Conservation (phyloP, 2,329 filamentous ascomycete species). For the Myriosclerotinia curreyana region DNA sequence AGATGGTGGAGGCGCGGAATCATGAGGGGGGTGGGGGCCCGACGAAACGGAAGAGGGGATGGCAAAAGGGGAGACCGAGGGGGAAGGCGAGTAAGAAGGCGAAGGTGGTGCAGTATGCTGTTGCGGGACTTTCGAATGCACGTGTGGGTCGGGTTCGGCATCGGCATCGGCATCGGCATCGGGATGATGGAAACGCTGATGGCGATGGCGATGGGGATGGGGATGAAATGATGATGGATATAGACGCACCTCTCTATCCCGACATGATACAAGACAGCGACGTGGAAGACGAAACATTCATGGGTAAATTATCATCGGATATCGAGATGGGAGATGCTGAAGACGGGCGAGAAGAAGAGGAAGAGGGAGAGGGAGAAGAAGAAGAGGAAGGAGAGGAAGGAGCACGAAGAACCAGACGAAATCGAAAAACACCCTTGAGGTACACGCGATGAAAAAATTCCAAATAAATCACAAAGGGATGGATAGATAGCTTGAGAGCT, state of each 20-base stretch:
- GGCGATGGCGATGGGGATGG: not conserved
- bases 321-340: slow-evolving; percentile 7
- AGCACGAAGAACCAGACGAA: slow-evolving; percentile 1
- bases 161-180: not conserved
- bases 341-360: not conserved
- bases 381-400: not conserved
- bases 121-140: not conserved
- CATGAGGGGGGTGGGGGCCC: slow-evolving; percentile 7
- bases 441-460: not conserved
- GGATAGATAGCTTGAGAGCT: no score
- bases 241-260: no score
- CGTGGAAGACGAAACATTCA: not conserved
- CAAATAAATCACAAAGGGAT: not conserved
- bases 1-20: slow-evolving; percentile 3
- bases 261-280: not conserved
- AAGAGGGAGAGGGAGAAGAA: not conserved
- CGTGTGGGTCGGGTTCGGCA: not conserved
- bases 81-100: slow-evolving; percentile 25
- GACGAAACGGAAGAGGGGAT: slow-evolving; percentile 18
- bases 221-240: slow-evolving; percentile 1
- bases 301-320: not conserved
- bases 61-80: slow-evolving; percentile 13
- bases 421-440: not conserved
- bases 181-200: not conserved
- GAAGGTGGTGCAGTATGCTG: not conserved